Conservation (phyloP, 257 asterid species). For the Solanum commersonii region DNA sequence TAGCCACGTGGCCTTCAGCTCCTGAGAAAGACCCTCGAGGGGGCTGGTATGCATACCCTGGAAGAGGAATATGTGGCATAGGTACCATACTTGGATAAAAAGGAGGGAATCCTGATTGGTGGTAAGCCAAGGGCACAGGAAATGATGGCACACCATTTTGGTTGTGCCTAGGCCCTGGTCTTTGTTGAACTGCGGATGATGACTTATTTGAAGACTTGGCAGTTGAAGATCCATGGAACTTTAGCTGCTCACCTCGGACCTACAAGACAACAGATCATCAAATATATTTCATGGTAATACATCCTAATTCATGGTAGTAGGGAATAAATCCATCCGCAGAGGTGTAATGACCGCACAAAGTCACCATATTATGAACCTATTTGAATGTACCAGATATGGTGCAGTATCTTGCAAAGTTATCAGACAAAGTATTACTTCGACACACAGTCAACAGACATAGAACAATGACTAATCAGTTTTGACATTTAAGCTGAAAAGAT, state of each 20-base stretch:
- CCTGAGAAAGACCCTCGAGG: conserved; percentile 35
- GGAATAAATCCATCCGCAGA: neutral
- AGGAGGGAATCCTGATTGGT: conserved; percentile 39
- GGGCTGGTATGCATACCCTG: conserved; percentile 52
- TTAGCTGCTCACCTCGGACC: conserved; percentile 52
- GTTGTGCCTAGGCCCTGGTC: conserved; percentile 49
- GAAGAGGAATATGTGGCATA: conserved; percentile 31
- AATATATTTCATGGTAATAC: neutral
- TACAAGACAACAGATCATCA: conserved; percentile 17
- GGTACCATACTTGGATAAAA: conserved; percentile 49
- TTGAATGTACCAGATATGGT: neutral
- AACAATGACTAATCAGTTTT: neutral
- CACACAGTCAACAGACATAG: neutral
- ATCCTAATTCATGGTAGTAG: neutral
- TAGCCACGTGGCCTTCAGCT: conserved; percentile 31
- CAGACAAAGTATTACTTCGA: neutral
- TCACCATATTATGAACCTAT: neutral
- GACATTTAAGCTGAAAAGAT: neutral
- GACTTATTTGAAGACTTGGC: conserved; percentile 46
- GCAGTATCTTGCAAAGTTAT: neutral
- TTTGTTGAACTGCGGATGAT: conserved; percentile 35
- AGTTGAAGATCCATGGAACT: conserved; percentile 42
- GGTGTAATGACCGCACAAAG: neutral
- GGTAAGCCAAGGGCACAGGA: conserved; percentile 41
- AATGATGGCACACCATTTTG: conserved; percentile 44